These are phyloP conservation scores for Fusarium sp. DNA, from an alignment of 2,329 filamentous ascomycete genomes.

Conservation along the genomic window DNA sequence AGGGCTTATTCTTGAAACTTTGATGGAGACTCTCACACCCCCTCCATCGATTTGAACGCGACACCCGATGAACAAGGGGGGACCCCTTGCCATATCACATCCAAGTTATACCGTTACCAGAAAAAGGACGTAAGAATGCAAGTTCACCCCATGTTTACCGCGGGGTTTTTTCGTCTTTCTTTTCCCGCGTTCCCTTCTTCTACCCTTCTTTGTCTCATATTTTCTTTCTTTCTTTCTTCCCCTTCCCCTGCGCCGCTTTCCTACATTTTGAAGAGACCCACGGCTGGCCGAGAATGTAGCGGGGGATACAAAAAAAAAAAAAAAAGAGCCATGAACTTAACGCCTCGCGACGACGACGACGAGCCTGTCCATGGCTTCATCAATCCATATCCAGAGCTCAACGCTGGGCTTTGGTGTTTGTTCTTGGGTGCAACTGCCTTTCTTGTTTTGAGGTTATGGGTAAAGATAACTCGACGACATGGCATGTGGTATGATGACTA, in stretches of 20 bases:
- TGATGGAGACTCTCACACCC: neutral
- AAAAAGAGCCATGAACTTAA: conserved; percentile 39
- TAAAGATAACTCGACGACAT: conserved; percentile 51
- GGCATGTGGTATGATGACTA: conserved; percentile 56
- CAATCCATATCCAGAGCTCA: conserved; percentile 48
- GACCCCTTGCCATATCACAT: neutral
- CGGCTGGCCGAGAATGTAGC: conserved; percentile 30
- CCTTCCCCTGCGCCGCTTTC: neutral
- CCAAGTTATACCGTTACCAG: neutral
- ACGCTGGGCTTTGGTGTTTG: conserved; percentile 50
- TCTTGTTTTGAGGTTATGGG: conserved; percentile 49
- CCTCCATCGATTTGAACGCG: neutral
- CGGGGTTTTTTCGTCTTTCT: neutral
- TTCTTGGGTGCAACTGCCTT: conserved; percentile 49
- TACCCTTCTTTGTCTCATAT: conserved; percentile 4
- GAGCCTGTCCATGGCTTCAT: conserved; percentile 44
- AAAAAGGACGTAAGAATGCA: neutral
- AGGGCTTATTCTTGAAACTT: neutral
- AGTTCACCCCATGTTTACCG: neutral
- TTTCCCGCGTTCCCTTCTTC: conserved; percentile 26
- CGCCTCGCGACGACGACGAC: conserved; percentile 41
- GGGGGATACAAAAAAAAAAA: neutral
- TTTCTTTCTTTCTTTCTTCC: conserved; percentile 9
- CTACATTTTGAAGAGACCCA: neutral
- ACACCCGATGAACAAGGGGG: neutral